These are phyloP conservation scores for Phytophthora tubulina DNA, from an alignment of 352 stramenopile genomes.

Conservation along the genomic window DNA sequence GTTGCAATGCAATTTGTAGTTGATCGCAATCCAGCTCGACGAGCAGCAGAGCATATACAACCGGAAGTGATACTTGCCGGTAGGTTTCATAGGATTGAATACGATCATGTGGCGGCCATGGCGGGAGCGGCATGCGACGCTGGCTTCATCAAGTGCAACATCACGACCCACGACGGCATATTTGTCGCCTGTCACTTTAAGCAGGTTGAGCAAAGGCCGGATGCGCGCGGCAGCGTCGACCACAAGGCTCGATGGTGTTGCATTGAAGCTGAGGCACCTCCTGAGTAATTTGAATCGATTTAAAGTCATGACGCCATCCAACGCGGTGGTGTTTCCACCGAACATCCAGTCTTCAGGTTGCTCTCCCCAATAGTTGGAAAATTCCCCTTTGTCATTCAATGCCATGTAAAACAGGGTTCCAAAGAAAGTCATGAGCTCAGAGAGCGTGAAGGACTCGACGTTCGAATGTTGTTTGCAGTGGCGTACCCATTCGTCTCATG, in stretches of 20 bases:
- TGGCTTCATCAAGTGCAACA: not conserved
- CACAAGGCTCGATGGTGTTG: no score
- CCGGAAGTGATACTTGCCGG: slow-evolving; percentile 45
- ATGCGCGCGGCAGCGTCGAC: slow-evolving; percentile 5
- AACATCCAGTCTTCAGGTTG: not conserved
- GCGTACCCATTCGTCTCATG: no score
- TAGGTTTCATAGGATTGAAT: slow-evolving; percentile 30
- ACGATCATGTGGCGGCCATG: slow-evolving; percentile 4
- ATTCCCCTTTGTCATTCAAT: slow-evolving; percentile 14
- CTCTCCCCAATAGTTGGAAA: no score
- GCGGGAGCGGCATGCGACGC: not conserved
- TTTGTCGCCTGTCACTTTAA: slow-evolving; percentile 1
- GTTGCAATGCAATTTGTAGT: slow-evolving; percentile 38
- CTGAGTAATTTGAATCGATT: no score
- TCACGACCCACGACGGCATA: not conserved
- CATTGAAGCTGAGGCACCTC: no score
- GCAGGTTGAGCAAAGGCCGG: slow-evolving; percentile 1
- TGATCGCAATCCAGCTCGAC: slow-evolving; percentile 36
- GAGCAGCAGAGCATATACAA: slow-evolving; percentile 44
- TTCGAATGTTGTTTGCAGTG: no score
- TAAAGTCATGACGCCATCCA: no score
- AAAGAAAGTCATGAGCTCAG: slow-evolving; percentile 16
- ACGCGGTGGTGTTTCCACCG: not conserved
- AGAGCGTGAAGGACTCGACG: no score
- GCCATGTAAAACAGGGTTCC: slow-evolving; percentile 17